Evolutionary conservation across 305 asterid species (phyloP).

Genomic region (Fraxinus velutina): DNA sequence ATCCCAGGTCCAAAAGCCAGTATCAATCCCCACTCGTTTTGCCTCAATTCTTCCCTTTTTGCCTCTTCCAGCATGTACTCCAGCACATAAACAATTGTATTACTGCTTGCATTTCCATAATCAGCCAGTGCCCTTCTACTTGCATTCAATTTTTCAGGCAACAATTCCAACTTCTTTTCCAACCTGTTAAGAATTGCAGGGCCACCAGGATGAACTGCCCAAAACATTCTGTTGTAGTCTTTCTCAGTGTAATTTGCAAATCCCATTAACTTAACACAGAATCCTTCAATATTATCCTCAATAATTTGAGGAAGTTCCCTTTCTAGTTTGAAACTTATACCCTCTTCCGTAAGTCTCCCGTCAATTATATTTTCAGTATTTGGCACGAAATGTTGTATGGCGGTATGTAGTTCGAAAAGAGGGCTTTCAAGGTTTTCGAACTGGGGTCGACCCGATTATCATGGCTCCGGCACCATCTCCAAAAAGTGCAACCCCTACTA

Average conservation of each 20-base stretch:
- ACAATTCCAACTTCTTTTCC: conserved; percentile 64
- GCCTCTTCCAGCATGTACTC: conserved; percentile 72
- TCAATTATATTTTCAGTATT: conserved; percentile 76
- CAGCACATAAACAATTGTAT: conserved; percentile 73
- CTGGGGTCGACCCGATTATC: conserved; percentile 59
- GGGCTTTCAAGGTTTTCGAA: conserved; percentile 38
- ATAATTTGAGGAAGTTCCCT: conserved; percentile 75
- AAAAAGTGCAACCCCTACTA: conserved; percentile 84
- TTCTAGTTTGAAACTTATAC: conserved; percentile 77
- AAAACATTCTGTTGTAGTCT: conserved; percentile 63
- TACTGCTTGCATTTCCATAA: conserved; percentile 89
- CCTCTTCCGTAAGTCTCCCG: conserved; percentile 81
- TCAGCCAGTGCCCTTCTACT: conserved; percentile 81
- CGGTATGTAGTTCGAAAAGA: conserved; percentile 64
- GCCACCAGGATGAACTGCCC: conserved; percentile 99
- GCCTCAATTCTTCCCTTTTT: conserved; percentile 17
- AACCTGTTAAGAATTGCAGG: conserved; percentile 80
- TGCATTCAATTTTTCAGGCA: conserved; percentile 61
- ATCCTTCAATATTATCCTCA: conserved; percentile 65
- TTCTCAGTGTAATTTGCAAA: conserved; percentile 27
- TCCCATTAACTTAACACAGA: conserved; percentile 60
- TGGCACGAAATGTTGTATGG: conserved; percentile 75
- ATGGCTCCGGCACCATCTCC: conserved; percentile 97
- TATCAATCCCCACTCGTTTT: conserved; percentile 67
- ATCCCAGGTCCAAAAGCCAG: conserved; percentile 93